A percentile compares a stretch with the other conserved stretches of the same genome.
Evolutionary conservation across 345 rosid species (phyloP).

Genomic region (Linum trigynum): DNA sequence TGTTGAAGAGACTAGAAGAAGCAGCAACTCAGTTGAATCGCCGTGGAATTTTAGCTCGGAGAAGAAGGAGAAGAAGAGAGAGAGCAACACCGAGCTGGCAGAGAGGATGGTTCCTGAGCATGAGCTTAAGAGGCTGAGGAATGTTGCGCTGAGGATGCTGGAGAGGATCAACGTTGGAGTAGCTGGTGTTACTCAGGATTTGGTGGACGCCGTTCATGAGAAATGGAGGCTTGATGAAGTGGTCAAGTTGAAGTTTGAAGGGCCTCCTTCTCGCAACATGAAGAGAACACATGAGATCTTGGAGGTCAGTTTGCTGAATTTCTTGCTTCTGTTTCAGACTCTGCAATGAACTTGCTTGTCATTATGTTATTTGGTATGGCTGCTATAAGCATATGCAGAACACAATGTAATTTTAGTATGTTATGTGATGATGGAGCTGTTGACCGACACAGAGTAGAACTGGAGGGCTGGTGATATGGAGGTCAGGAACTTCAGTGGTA

Average conservation of each 20-base stretch:
- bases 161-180: constrained; percentile 77
- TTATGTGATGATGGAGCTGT: neutral
- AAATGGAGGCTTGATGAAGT: constrained; percentile 79
- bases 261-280: constrained; percentile 67
- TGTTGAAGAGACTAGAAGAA: constrained; percentile 1
- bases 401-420: neutral
- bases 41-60: constrained; percentile 20
- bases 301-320: constrained; percentile 50
- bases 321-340: neutral
- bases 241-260: constrained; percentile 70
- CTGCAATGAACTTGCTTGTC: neutral
- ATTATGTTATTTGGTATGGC: neutral
- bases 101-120: constrained; percentile 59
- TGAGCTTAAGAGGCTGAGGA: constrained; percentile 67
- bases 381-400: constrained; percentile 1
- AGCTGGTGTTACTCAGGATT: constrained; percentile 62
- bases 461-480: constrained; percentile 86
- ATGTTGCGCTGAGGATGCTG: constrained; percentile 61
- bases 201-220: constrained; percentile 62
- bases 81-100: constrained; percentile 42
- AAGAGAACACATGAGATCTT: constrained; percentile 64
- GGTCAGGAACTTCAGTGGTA: constrained; percentile 90
- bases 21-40: constrained; percentile 15
- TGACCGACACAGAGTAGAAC: constrained; percentile 54
- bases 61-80: constrained; percentile 25